Evolutionary conservation across 352 stramenopile genomes (phyloP).

Genomic region (Phytophthora melonis): DNA sequence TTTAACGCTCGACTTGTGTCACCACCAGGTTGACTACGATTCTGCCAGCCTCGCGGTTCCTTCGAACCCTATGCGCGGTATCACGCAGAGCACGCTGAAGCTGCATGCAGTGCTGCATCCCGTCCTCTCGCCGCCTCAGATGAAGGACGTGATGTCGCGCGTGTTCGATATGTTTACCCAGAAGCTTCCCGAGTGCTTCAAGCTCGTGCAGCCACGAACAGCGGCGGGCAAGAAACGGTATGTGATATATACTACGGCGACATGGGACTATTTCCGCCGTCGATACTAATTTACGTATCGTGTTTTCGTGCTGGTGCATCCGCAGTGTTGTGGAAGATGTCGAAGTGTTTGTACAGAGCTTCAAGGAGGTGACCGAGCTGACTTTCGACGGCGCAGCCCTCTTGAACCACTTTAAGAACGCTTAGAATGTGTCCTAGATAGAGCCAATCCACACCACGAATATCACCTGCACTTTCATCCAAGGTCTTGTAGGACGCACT

Average conservation of each 20-base stretch:
- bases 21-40: constrained; percentile 79
- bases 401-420: constrained; percentile 66
- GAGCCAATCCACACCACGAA: constrained; percentile 28
- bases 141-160: constrained; percentile 95
- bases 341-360: constrained; percentile 76
- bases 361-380: constrained; percentile 72
- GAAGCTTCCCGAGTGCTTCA: constrained; percentile 92
- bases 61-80: constrained; percentile 91
- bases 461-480: constrained; percentile 28
- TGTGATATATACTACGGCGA: constrained; percentile 8
- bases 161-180: constrained; percentile 91
- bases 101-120: constrained; percentile 95
- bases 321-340: constrained; percentile 79
- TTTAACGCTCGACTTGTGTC: constrained; percentile 33
- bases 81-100: constrained; percentile 95
- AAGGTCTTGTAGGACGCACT: not conserved
- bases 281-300: constrained; percentile 5
- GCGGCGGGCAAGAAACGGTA: constrained; percentile 76
- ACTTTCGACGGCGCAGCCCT: constrained; percentile 74
- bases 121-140: constrained; percentile 93
- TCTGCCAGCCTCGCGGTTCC: constrained; percentile 63
- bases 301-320: not conserved
- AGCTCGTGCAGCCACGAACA: constrained; percentile 82
- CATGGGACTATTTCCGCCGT: not conserved
- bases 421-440: constrained; percentile 62